Percentiles rank a stretch among this genome's conserved stretches.
These are phyloP conservation scores for Oxyria digyna DNA, from an alignment of 148 eudicot species.

Conservation along the genomic window DNA sequence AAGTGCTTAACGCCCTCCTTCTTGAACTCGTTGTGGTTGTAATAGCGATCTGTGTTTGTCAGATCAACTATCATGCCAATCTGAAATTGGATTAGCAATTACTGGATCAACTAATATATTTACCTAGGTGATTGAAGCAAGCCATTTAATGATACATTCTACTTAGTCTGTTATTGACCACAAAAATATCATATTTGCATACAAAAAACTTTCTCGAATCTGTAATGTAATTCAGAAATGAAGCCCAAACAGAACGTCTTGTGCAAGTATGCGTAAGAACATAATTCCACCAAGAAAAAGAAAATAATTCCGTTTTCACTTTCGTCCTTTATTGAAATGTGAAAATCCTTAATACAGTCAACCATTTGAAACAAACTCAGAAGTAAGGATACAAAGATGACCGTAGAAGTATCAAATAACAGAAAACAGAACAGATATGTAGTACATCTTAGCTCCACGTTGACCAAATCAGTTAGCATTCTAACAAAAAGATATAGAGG, in stretches of 20 bases:
- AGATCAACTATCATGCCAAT: conserved; percentile 95
- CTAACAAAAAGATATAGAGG: neutral
- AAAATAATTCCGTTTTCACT: neutral
- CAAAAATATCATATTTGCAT: neutral
- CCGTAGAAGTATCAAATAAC: neutral
- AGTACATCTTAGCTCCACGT: neutral
- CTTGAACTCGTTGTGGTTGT: conserved; percentile 50
- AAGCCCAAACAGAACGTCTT: neutral
- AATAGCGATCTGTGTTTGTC: conserved; percentile 94
- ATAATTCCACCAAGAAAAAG: no score
- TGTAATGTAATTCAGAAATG: neutral
- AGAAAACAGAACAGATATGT: neutral
- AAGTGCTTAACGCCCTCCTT: conserved; percentile 80
- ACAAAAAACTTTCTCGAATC: neutral
- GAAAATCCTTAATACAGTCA: neutral
- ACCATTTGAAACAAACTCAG: neutral
- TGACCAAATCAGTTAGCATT: neutral
- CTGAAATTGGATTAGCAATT: conserved; percentile 27
- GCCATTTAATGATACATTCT: conserved; percentile 4
- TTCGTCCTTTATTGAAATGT: neutral
- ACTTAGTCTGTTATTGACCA: no score
- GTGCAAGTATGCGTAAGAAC: neutral
- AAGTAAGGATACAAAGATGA: neutral
- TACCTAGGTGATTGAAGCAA: neutral
- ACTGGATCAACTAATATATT: neutral